These are phyloP conservation scores for Plantago coronopus DNA, from an alignment of 305 asterid species.

Conservation along the genomic window DNA sequence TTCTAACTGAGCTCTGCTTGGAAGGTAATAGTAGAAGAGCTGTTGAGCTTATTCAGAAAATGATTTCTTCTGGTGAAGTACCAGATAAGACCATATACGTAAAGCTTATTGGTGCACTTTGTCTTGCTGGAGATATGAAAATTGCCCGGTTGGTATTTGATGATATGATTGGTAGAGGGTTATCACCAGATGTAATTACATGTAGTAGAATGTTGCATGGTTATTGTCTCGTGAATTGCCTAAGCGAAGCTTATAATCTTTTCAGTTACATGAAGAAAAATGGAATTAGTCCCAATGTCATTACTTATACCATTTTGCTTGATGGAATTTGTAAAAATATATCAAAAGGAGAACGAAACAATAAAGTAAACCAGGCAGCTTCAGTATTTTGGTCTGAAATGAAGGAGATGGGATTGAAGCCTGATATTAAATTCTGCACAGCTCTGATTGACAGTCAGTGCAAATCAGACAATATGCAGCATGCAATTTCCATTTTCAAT, in stretches of 20 bases:
- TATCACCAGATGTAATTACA: conserved; percentile 48
- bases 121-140: conserved; percentile 61
- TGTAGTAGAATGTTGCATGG: conserved; percentile 72
- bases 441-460: conserved; percentile 61
- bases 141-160: conserved; percentile 54
- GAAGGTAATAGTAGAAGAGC: conserved; percentile 54
- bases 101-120: conserved; percentile 54
- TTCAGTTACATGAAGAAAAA: conserved; percentile 54
- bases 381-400: conserved; percentile 36
- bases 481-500: conserved; percentile 55
- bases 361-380: conserved; percentile 25
- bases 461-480: conserved; percentile 55
- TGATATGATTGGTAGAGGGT: conserved; percentile 40
- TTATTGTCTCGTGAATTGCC: conserved; percentile 51
- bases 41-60: conserved; percentile 29
- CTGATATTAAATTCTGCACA: conserved; percentile 62
- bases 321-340: conserved; percentile 47
- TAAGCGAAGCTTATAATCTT: conserved; percentile 49
- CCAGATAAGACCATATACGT: conserved; percentile 42
- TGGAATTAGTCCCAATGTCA: conserved; percentile 65
- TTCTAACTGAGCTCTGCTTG: conserved; percentile 51
- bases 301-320: conserved; percentile 60
- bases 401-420: conserved; percentile 45
- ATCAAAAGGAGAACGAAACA: conserved; percentile 19
- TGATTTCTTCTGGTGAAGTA: conserved; percentile 38